Evolutionary conservation across 2,329 filamentous ascomycete genomes (phyloP), one percentile per base, ranked within the genome.

Genomic region (Ascochyta koolunga): DNA sequence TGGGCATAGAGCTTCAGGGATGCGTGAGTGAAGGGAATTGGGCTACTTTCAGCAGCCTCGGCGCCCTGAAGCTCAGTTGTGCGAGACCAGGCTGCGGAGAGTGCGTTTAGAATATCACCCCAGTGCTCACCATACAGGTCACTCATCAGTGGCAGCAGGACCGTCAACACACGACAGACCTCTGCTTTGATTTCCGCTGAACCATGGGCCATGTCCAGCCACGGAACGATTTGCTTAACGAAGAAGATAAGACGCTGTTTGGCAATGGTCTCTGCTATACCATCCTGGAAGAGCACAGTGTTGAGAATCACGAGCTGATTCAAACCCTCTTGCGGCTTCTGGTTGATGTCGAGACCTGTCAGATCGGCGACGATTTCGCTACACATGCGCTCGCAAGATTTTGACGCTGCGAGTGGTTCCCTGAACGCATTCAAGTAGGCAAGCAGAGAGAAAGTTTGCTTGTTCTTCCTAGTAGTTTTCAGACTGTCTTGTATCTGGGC

Each of bases 41-140:
- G 60, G 37, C 69, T 71, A 38, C 38, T 62, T 8, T 52, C 41
- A 21, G 33, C 62, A 3, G 56, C 61, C 29, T 70, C 63, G 18
- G 62, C 64, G 29, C 66, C 59, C 39, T 69, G 64, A 6, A 73
- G 44, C 43, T 68, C 64, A 9, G 47, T 53, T 2, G 60, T 67
- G 9, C 56, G 49, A 9, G 59, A 53, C 78, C 78, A 81, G 18
- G 68, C 69, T 4, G 54, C 54, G 1, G 69, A 65, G n/a, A 81
- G 47, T 3, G 66, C 66, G 7, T 64, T 61, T 13, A 80, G 48
- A 5, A 78, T 68, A 13, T 77, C 69, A 44, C 87, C 83, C 95
- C 95, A 99, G 68, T 96, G 90, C 0, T 89, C 85, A 0, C 93
- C 95, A 65, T 96, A 97, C 1, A 96, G 86, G 40, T 92, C 89